phyloP scores from a whole-genome alignment of 805 yeast species.

The Phaffomyces thermotolerans region DNA sequence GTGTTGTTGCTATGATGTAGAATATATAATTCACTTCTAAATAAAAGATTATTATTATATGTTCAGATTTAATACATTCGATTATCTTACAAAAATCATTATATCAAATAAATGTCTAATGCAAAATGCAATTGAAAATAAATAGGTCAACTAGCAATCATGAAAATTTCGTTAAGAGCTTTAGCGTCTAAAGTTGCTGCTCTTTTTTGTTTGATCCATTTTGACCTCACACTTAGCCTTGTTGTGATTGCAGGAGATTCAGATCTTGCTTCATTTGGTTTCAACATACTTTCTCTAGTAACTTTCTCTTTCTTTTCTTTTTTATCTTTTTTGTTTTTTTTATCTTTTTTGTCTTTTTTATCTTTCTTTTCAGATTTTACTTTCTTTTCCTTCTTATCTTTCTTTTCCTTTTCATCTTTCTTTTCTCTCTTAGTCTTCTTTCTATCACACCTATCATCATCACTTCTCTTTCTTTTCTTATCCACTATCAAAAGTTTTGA shows the following conservation, averaged over 20 bases:
- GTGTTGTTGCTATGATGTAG: constrained; percentile 29
- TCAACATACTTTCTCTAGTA: constrained; percentile 36
- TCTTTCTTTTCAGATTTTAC: constrained; percentile 23
- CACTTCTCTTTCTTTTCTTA: constrained; percentile 26
- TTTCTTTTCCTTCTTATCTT: constrained; percentile 22
- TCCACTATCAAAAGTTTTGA: constrained; percentile 28
- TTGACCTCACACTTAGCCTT: constrained; percentile 71
- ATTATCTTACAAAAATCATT: too few relatives aligned
- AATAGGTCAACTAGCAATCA: constrained; percentile 49
- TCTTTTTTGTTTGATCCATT: constrained; percentile 83
- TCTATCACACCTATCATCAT: constrained; percentile 21
- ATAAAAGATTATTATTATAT: too few relatives aligned
- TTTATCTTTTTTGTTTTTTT: constrained; percentile 26
- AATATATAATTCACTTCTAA: neutral
- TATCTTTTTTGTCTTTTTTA: constrained; percentile 23
- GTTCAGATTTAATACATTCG: too few relatives aligned
- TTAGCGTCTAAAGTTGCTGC: constrained; percentile 87
- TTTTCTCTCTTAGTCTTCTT: constrained; percentile 22
- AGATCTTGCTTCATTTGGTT: constrained; percentile 27
- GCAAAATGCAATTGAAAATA: too few relatives aligned
- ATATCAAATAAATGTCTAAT: too few relatives aligned
- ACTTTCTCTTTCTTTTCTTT: constrained; percentile 25
- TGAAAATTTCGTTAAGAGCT: constrained; percentile 86
- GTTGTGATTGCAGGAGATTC: constrained; percentile 36
- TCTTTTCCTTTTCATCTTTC: constrained; percentile 23